Evolutionary conservation across 768 basidiomycete genomes (phyloP).

Genomic region (Rhodotorula paludigena): DNA sequence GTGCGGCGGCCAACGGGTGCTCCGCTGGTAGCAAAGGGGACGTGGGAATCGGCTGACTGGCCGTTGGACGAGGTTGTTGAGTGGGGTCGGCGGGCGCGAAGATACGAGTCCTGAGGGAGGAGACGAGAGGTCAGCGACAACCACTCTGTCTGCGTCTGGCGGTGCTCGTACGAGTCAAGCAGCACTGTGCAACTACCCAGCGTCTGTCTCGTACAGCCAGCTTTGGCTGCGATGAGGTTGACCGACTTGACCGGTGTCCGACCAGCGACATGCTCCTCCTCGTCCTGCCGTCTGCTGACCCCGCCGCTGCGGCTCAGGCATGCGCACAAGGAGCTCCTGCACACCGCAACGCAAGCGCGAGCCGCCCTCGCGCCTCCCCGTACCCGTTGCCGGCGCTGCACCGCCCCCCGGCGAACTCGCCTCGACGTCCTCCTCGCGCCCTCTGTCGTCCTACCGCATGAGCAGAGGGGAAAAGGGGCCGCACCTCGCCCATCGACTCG

Average conservation of each 20-base stretch:
- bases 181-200: too few relatives aligned
- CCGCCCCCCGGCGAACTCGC: background rate
- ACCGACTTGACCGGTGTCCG: too few relatives aligned
- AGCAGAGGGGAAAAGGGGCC: background rate
- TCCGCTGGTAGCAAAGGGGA: background rate
- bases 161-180: too few relatives aligned
- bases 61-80: background rate
- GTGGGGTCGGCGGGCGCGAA: conserved; percentile 7
- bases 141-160: background rate
- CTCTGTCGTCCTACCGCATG: background rate
- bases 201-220: too few relatives aligned
- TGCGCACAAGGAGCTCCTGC: too few relatives aligned
- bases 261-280: too few relatives aligned
- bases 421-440: background rate
- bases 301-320: background rate
- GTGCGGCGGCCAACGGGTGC: background rate
- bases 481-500: conserved; percentile 29
- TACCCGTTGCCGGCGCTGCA: background rate
- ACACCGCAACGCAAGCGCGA: background rate
- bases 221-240: too few relatives aligned
- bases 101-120: conserved; percentile 16
- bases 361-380: background rate
- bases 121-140: background rate
- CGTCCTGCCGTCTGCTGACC: background rate
- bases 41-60: conserved; percentile 3